Percentiles rank a stretch among this genome's conserved stretches.
Conservation (phyloP, 306 rosid genomes). For the Rubus idaeus region DNA sequence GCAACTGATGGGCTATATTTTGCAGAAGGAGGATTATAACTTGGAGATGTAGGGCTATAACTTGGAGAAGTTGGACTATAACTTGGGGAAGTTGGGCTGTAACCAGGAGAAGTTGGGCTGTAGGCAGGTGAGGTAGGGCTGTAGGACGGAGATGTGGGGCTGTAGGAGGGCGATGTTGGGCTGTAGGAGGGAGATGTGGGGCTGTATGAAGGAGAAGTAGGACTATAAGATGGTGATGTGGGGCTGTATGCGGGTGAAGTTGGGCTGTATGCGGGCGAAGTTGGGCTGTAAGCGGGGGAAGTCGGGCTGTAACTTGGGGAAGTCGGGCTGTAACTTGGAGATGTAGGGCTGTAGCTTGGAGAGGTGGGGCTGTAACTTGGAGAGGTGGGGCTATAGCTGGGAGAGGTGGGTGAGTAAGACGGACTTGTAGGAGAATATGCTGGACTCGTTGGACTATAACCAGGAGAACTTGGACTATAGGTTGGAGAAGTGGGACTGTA, state of each 20-base stretch:
- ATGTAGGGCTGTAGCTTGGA: conserved; percentile 74
- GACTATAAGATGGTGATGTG: conserved; percentile 63
- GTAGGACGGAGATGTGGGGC: conserved; percentile 79
- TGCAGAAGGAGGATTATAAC: conserved; percentile 91
- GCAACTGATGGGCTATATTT: conserved; percentile 94
- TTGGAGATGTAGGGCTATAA: conserved; percentile 86
- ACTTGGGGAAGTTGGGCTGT: conserved; percentile 64
- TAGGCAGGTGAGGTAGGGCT: conserved; percentile 83
- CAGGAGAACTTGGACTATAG: conserved; percentile 96
- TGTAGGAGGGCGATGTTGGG: conserved; percentile 80
- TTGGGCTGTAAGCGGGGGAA: conserved; percentile 76
- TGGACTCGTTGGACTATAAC: conserved; percentile 95
- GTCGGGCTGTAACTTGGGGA: conserved; percentile 81
- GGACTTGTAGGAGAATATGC: conserved; percentile 98
- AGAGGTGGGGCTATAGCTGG: conserved; percentile 77
- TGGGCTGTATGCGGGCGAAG: conserved; percentile 78
- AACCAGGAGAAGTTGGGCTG: conserved; percentile 68
- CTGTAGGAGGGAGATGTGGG: conserved; percentile 81
- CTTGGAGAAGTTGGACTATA: conserved; percentile 78
- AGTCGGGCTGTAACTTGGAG: conserved; percentile 68
- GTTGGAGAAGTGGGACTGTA: conserved; percentile 97
- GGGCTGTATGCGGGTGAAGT: conserved; percentile 85
- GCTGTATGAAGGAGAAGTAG: conserved; percentile 64
- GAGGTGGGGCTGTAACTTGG: conserved; percentile 92
- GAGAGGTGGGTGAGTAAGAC: conserved; percentile 85